phyloP scores from a whole-genome alignment of 1,284 basidiomycete genomes.

The Sutorius eximius region DNA sequence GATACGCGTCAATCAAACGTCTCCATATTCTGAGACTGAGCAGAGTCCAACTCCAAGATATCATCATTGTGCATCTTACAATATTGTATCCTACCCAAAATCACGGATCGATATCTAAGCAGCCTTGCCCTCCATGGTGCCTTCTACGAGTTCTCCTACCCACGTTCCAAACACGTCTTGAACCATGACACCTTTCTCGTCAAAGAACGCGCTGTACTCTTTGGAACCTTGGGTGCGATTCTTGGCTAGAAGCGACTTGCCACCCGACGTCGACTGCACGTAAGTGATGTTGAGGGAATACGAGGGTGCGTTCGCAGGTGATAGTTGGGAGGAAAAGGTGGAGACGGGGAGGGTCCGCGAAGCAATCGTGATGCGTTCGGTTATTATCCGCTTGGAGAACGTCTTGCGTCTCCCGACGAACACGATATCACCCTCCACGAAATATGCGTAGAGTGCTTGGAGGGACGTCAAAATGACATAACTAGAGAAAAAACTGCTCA shows the following conservation, averaged over 20 bases:
- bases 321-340: constrained; percentile 25
- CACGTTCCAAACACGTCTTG: constrained; percentile 69
- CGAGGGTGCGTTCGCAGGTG: constrained; percentile 45
- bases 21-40: background rate
- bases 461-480: constrained; percentile 70
- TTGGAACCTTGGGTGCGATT: constrained; percentile 53
- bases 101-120: constrained; percentile 17
- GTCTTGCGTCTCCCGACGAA: constrained; percentile 84
- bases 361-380: constrained; percentile 74
- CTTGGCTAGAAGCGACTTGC: constrained; percentile 72
- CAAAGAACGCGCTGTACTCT: constrained; percentile 69
- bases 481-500: constrained; percentile 39
- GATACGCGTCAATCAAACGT: background rate
- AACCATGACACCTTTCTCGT: constrained; percentile 67
- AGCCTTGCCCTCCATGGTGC: constrained; percentile 55
- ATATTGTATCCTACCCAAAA: constrained; percentile 21
- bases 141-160: constrained; percentile 68
- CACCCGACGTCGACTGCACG: constrained; percentile 70
- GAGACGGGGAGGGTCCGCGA: constrained; percentile 58
- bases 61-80: constrained; percentile 33
- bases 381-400: constrained; percentile 83
- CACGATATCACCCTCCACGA: constrained; percentile 77
- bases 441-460: constrained; percentile 77
- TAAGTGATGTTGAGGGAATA: constrained; percentile 67
- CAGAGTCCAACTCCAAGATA: constrained; percentile 15